Base-by-base conservation (phyloP, 306 rosid genomes). In the Lathyrus oleraceus region DNA sequence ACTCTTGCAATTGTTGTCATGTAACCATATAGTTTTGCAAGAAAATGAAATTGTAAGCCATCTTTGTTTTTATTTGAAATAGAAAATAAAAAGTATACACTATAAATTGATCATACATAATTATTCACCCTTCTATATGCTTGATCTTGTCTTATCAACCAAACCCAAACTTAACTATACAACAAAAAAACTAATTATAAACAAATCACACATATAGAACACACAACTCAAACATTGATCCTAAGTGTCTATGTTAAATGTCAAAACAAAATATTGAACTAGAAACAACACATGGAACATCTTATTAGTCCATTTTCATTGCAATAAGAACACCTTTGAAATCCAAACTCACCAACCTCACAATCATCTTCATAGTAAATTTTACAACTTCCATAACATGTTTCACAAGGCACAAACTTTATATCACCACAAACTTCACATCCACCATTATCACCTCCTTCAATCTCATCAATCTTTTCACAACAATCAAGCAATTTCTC, bases 371-470 rank as follows among this genome's bases (percentile, higher is more conserved):
- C 97, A 71, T 84, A 84, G 48, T 87, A 94, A 27, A 91, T 85
- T 81, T 94, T 94, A 78, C 99, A 94, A 76, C 99, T 94, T 49
- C 99, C 99, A n/a, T 70, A 80, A 57, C 99, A 91, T 13, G 92
- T 84, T 77, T 86, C 89, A 74, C 99, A 94, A 21, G 96, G 99
- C 78, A 91, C 86, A 83, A 94, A 94, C 78, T 96, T 85, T 70
- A 94, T 25, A 69, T 91, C 96, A 40, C 97, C 97, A 83, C 99
- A 94, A 8, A 78, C 92, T 61, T 86, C 95, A 78, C 99, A 94
- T 0, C 40, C 76, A 5, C 78, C 80, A 0, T 35, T 35, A 35
- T 28, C 65, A 32, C 35, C 71, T 5, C 76, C 80, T 0, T 28
- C 62, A 35, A 17, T 51, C 4, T 70, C 80, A 36, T 75, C 81